These are phyloP conservation scores for Russula emetica DNA, from an alignment of 768 basidiomycete species.

Conservation along the genomic window DNA sequence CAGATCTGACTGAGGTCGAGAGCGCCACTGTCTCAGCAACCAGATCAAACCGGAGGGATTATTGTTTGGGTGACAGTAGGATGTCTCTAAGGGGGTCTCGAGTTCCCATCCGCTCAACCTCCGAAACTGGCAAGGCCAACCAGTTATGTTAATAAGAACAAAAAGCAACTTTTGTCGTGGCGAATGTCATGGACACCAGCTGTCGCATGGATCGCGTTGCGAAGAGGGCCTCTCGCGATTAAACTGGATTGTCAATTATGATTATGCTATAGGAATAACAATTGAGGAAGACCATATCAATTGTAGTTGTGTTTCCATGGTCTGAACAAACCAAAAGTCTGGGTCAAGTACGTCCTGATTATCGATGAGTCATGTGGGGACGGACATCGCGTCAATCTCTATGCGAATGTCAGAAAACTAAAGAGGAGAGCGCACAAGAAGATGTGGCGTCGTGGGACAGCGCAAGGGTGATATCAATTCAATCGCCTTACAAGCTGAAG, in stretches of 20 bases:
- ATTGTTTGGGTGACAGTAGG: background rate
- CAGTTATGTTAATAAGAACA: background rate
- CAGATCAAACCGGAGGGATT: background rate
- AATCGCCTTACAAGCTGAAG: background rate
- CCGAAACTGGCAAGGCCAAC: background rate
- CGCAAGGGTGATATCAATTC: background rate
- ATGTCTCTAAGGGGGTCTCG: background rate
- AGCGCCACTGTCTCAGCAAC: background rate
- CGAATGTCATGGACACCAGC: background rate
- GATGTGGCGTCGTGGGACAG: background rate
- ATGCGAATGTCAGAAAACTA: background rate
- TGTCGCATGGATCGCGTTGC: background rate
- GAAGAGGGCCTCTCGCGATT: background rate
- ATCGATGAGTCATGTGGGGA: background rate
- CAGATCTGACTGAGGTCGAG: background rate
- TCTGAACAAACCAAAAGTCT: background rate
- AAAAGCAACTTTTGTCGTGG: background rate
- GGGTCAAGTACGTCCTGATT: background rate
- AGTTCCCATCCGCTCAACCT: background rate
- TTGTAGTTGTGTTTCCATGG: background rate
- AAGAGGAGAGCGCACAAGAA: background rate
- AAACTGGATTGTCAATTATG: background rate
- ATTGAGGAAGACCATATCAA: background rate
- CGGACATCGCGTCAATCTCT: background rate
- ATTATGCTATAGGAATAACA: background rate